Base-by-base conservation (phyloP, 257 asterid genomes). In the Galeopsis tetrahit region DNA sequence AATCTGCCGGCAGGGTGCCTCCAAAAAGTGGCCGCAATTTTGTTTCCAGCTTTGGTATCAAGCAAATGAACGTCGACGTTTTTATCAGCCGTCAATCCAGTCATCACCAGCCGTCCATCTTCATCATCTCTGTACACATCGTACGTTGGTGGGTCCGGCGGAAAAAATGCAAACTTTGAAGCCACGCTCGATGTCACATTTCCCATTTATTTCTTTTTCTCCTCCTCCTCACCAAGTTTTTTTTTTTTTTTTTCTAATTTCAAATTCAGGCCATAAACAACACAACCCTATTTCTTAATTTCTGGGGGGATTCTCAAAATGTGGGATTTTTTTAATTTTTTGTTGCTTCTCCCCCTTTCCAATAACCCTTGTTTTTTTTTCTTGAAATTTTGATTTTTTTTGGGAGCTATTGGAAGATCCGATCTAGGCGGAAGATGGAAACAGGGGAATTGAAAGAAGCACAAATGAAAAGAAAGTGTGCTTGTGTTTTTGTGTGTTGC, bases 61-160 rank as follows among this genome's bases (percentile, higher is more conserved):
- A 95, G 61, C 78, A 92, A 77, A 85, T 88, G 97, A 15, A 92
- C 89, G 82, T 90, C 94, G 3, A 86, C 99, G 73, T 95, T 90
- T 56, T 88, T 88, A 48, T 92, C 99, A 32, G 96, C 88, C 59
- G 96, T 85, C 49, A 92, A 71, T 11, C 99, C 94, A 76, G 87
- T 90, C 86, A 90, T 87, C 77, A 89, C 81, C 74, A 86, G 71
- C 83, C 80, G 81, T 64, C 93, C 97, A 39, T 84, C 89, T 10
- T 13, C 78, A 14, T 80, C 96, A 46, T 88, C 97, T 53, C 75
- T 81, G 80, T 68, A 86, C 75, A 95, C 96, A 15, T 92, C 98
- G 75, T 95, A 95, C 73, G 98, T 88, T 52, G 99, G 96, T 73
- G 99, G 99, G 82, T 92, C 91, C 51, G 99, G 99, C 33, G 98